Base-by-base conservation (phyloP, 352 stramenopile genomes). In the Paralagenidium karlingii region DNA sequence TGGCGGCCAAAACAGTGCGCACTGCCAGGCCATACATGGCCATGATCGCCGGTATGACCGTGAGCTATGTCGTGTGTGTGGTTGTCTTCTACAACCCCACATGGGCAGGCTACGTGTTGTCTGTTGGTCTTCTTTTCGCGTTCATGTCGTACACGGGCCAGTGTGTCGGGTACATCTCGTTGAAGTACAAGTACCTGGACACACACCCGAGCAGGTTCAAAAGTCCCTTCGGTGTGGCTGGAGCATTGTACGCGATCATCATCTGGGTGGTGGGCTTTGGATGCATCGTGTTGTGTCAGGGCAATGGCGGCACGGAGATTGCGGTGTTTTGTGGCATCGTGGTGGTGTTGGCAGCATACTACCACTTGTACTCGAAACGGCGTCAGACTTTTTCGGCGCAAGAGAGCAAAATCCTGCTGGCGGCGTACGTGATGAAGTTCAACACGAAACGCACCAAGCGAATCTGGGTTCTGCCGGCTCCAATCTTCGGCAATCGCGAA, bases 141-240 rank as follows among this genome's bases (percentile, higher is more conserved):
- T 48, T 53, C 21, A 25, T 53, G 10, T 45, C 50, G 8, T 58
- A 58, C 34, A 27, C 40, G 3, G 47, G 44, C 1, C 50, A 58
- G 41, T 58, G 50, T 27, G n/a, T 53, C 24, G 30, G 28, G 15
- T 49, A 60, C 40, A 45, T 66, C 22, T 45, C 49, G 16, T 40
- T 63, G 6, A 58, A 58, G 32, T 25, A 26, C 28, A 57, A 51
- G 27, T 64, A 61, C 43, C 34, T 38, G 2, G 55, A 53, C 31
- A 52, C 56, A 38, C 55, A 60, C 36, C 47, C 32, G 13, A 43
- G 41, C 22, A 16, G 25, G 11, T 60, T 56, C 19, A 16, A 26
- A 1, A 53, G 42, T 27, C 53, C 53, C 8, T 49, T 62, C 18
- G 48, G 53, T 6, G 9, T 37, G 5, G 8, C 3, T 13, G 53